These are phyloP conservation scores for Coemansia erecta DNA, from an alignment of 192 early-diverging fungal genomes.

Conservation along the genomic window DNA sequence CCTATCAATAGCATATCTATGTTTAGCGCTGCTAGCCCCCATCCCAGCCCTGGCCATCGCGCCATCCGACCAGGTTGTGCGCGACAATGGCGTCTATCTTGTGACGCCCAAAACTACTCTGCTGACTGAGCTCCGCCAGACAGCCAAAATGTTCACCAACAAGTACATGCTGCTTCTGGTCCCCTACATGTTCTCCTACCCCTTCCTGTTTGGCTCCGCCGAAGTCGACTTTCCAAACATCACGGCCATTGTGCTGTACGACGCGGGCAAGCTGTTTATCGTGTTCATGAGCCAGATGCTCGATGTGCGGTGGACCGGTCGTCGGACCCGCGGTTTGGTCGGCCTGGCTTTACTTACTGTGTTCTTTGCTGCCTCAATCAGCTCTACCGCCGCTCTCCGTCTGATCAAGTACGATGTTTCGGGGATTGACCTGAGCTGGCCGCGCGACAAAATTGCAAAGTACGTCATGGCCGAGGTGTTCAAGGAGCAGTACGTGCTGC, in stretches of 20 bases:
- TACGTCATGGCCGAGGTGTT: conserved; percentile 18
- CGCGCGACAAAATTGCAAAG: not conserved
- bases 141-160: conserved; percentile 23
- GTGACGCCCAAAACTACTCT: conserved; percentile 30
- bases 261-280: conserved; percentile 31
- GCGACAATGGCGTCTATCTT: conserved; percentile 35
- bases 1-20: conserved; percentile 17
- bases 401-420: conserved; percentile 5
- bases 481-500: conserved; percentile 6
- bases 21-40: conserved; percentile 21
- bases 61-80: conserved; percentile 25
- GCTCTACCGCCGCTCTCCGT: conserved; percentile 15
- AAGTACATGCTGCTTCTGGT: conserved; percentile 15
- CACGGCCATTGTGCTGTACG: conserved; percentile 31
- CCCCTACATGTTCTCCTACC: conserved; percentile 9
- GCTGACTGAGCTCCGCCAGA: conserved; percentile 18
- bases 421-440: conserved; percentile 12
- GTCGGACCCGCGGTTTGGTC: conserved; percentile 21
- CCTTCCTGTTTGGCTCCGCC: conserved; percentile 23
- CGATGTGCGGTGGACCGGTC: conserved; percentile 31
- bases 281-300: conserved; percentile 32
- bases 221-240: conserved; percentile 25
- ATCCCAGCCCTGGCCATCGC: conserved; percentile 26
- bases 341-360: conserved; percentile 8
- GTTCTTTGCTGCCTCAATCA: conserved; percentile 13